phyloP scores from a whole-genome alignment of 73 alveolate genomes.

The Paramecium tetraurelia region DNA sequence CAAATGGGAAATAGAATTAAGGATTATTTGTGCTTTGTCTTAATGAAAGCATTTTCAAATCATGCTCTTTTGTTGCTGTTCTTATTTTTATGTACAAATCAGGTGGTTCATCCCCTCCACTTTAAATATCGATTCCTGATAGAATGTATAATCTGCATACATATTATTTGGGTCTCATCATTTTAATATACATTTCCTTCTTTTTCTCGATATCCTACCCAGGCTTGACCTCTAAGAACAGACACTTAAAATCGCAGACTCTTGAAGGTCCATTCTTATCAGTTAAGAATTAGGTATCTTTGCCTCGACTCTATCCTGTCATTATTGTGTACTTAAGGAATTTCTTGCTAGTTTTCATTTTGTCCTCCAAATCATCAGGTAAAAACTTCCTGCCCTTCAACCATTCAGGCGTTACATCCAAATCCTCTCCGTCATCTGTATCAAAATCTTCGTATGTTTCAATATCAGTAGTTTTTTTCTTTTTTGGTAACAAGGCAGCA shows the following conservation, averaged over 20 bases:
- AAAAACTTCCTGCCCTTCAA: conserved; percentile 45
- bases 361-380: conserved; percentile 52
- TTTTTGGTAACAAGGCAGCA: background rate
- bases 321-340: conserved; percentile 2
- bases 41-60: conserved; percentile 2
- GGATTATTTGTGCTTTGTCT: conserved; percentile 51
- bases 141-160: conserved; percentile 27
- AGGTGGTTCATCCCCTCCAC: conserved; percentile 47
- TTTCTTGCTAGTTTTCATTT: conserved; percentile 34
- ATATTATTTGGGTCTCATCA: conserved; percentile 41
- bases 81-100: conserved; percentile 36
- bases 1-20: conserved; percentile 51
- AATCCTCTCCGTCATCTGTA: conserved; percentile 58
- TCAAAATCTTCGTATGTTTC: conserved; percentile 59
- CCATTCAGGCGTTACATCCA: conserved; percentile 60
- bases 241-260: conserved; percentile 9
- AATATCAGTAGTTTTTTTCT: conserved; percentile 1
- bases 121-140: conserved; percentile 50
- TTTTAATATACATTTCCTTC: conserved; percentile 18
- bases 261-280: conserved; percentile 41
- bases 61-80: conserved; percentile 19
- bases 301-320: conserved; percentile 55
- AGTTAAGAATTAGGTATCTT: background rate
- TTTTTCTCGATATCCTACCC: conserved; percentile 22
- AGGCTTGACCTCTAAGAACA: background rate